Evolutionary conservation across 2,329 filamentous ascomycete genomes (phyloP).

Genomic region (Emergomyces orientalis): DNA sequence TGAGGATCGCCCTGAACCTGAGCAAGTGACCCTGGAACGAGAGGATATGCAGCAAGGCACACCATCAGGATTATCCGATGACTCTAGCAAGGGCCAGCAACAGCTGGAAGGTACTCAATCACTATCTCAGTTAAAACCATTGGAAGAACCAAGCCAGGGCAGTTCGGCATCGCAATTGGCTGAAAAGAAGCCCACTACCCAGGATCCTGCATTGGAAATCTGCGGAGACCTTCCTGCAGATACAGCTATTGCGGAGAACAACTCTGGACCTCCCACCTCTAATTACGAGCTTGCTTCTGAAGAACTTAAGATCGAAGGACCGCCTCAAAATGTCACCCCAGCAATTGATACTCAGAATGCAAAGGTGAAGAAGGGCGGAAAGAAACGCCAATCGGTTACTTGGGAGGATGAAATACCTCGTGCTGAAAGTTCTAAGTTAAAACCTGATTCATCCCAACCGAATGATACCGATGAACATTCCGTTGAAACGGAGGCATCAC

Average conservation of each 20-base stretch:
- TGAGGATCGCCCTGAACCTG: not conserved
- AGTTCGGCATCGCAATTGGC: not conserved
- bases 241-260: not conserved
- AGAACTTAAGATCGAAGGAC: conserved; percentile 5
- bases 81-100: not conserved
- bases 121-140: not conserved
- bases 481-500: conserved; percentile 9
- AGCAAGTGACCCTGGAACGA: not conserved
- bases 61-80: not conserved
- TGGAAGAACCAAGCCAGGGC: not conserved
- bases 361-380: conserved; percentile 12
- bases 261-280: not conserved
- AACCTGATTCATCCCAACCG: not conserved
- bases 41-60: not conserved
- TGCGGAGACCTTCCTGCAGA: not conserved
- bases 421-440: not conserved
- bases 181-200: not conserved
- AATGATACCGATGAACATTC: not conserved
- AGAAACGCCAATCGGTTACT: conserved; percentile 6
- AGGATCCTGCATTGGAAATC: not conserved
- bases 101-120: not conserved
- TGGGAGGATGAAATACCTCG: not conserved
- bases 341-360: conserved; percentile 12
- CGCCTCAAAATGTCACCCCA: not conserved
- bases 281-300: not conserved